Evolutionary conservation across 177 flowering plant species (phyloP), one percentile per base, ranked within the genome.

Genomic region (Vitis hybrid): DNA sequence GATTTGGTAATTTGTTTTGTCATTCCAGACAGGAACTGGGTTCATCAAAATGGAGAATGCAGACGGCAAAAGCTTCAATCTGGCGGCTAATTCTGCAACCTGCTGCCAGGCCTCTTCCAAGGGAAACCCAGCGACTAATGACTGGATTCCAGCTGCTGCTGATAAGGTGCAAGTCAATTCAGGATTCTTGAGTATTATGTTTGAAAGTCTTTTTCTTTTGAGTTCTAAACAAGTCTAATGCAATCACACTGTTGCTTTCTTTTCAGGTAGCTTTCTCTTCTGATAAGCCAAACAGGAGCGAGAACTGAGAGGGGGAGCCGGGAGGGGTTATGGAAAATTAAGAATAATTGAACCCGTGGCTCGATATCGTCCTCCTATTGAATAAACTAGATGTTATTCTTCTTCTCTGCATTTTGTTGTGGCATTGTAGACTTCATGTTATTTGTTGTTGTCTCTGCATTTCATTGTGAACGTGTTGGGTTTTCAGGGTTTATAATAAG

Each of bases 81-180:
- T 91, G 2, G 81, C 13, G 11, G 77, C 83, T 0, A 90, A 89
- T 62, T 30, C 78, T 12, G 66, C 11, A 1, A 46, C 74, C 5
- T 72, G 15, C 21, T 61, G 66, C 59, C 92, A 87, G 32, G 66
- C 79, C 65, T 78, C 95, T 52, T 69, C 79, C 84, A 81, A 71
- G 72, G 91, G 95, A 62, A 93, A 93, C 70, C 98, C 98, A 12
- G 97, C 98, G 12, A 93, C 97, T 15, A 93, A 93, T 63, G 98
- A 93, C 24, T 93, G 98, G 98, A 85, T 89, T 71, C 98, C 98
- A 8, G 77, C 87, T 18, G 58, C 82, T 57, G 17, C 72, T 49
- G 83, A 84, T 30, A 58, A 9, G 81, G 93, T 93, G 75, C 54
- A 15, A 30, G 3, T 13, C 3, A 19, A 57, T 18, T 17, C 48